Conservation (phyloP, 179 eudicot species). For the Drosera spatulata region DNA sequence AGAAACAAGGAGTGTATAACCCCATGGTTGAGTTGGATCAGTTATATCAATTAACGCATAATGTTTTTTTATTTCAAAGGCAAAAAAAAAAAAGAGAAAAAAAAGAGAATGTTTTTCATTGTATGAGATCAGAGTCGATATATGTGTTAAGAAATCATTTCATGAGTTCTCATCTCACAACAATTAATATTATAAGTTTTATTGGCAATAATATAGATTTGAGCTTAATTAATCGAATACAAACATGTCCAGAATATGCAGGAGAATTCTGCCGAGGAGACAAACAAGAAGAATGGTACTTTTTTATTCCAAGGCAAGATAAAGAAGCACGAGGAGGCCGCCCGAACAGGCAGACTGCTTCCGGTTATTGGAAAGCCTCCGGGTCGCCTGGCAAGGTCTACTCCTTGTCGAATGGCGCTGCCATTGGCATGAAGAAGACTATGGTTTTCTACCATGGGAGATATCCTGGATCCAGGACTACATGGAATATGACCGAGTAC, state of each 20-base stretch:
- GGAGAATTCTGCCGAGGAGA: slow-evolving; percentile 25
- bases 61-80: no score
- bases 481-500: slow-evolving; percentile 38
- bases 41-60: no score
- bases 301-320: slow-evolving; percentile 29
- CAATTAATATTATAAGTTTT: no score
- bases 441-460: slow-evolving; percentile 39
- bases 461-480: slow-evolving; percentile 26
- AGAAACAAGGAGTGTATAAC: no score
- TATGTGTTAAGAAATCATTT: no score
- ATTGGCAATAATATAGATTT: no score
- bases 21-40: no score
- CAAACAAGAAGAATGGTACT: slow-evolving; percentile 31
- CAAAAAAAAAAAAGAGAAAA: no score
- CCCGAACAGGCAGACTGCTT: slow-evolving; percentile 24
- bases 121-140: no score
- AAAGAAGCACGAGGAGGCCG: slow-evolving; percentile 32
- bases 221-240: no score
- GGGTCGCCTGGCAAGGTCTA: slow-evolving; percentile 31
- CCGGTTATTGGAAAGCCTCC: slow-evolving; percentile 37
- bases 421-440: slow-evolving; percentile 32
- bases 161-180: no score
- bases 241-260: slow-evolving; percentile 1
- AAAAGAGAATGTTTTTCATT: no score
- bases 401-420: slow-evolving; percentile 13